These are phyloP conservation scores for Lachnellula subtilissima DNA, from an alignment of 2,329 filamentous ascomycete species.

Conservation along the genomic window DNA sequence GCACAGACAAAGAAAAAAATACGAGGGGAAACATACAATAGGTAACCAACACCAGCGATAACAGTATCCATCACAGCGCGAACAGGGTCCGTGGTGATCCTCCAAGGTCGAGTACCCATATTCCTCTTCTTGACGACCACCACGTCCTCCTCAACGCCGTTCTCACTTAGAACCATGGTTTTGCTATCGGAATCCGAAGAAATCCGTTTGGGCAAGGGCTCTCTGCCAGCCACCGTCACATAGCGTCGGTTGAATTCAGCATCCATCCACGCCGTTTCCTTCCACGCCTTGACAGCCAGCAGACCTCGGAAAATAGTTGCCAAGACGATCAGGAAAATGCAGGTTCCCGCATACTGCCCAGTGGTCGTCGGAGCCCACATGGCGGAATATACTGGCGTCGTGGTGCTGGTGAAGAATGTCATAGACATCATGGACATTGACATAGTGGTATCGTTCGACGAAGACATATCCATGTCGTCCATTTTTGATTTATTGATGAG, in stretches of 20 bases:
- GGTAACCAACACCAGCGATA: conserved; percentile 73
- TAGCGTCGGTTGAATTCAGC: conserved; percentile 70
- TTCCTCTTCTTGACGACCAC: conserved; percentile 61
- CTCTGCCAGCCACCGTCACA: conserved; percentile 62
- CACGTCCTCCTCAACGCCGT: conserved; percentile 77
- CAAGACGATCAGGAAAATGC: conserved; percentile 83
- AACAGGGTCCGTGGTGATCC: conserved; percentile 73
- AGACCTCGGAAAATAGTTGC: conserved; percentile 65
- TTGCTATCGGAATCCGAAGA: conserved; percentile 50
- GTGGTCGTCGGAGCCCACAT: conserved; percentile 68
- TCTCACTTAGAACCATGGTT: conserved; percentile 63
- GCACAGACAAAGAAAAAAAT: conserved; percentile 1
- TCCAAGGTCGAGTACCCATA: conserved; percentile 61
- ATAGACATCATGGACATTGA: conserved; percentile 43
- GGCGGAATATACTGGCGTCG: conserved; percentile 60
- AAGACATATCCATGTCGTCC: conserved; percentile 8
- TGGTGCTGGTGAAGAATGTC: conserved; percentile 60
- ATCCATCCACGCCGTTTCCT: conserved; percentile 62
- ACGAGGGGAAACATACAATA: conserved; percentile 62
- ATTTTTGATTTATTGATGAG: conserved; percentile 8
- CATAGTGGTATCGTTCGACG: conserved; percentile 47
- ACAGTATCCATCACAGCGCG: conserved; percentile 66
- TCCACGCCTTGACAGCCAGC: conserved; percentile 65
- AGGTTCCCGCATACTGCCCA: conserved; percentile 79
- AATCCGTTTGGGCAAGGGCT: conserved; percentile 32